Base-by-base conservation (phyloP, 352 stramenopile genomes). In the Elongisporangium undulatum region DNA sequence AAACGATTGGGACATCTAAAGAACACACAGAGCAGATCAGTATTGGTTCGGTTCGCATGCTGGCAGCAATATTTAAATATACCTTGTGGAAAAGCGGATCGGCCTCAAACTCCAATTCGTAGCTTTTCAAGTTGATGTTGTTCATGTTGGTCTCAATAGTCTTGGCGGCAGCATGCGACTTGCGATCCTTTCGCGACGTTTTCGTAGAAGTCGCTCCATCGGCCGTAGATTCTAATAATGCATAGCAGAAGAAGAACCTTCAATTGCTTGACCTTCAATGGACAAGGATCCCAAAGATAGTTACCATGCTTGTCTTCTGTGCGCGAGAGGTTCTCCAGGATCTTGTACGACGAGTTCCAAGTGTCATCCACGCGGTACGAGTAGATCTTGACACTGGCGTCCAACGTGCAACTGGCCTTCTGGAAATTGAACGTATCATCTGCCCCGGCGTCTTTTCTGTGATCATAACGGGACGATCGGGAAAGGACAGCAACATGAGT, bases 341-440 rank as follows among this genome's bases (percentile, higher is more conserved):
- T 97, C 59, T 98, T 98, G 72, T 98, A 99, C 51, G 91, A 98
- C 52, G 91, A 97, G 41, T 96, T 91, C 82, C 97, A 97, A 52
- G 97, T 98, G 69, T 99, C 96, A 67, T 99, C 97, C 29, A 99
- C 97, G 57, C 97, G 92, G 70, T 99, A 98, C 39, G 94, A 98
- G 74, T 99, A 99, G 63, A 99, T 99, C 74, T 99, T 99, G 22
- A 99, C 95, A 64, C 89, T 98, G 2, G 97, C 97, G 68, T 99
- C 96, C n/a, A 99, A 68, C 17, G 97, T 99, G 70, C 97, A 99
- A 61, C 87, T 98, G 23, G 97, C 97, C 60, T 98, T 98, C 64
- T 98, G 96, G 67, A 99, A 99, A 68, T 99, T 99, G 57, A 88
- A 94, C 57, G 85, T 92, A 21, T 84, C 72, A 29, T 87, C 62